Conservation (phyloP, 805 yeast genomes). For the Huiozyma sinensis region DNA sequence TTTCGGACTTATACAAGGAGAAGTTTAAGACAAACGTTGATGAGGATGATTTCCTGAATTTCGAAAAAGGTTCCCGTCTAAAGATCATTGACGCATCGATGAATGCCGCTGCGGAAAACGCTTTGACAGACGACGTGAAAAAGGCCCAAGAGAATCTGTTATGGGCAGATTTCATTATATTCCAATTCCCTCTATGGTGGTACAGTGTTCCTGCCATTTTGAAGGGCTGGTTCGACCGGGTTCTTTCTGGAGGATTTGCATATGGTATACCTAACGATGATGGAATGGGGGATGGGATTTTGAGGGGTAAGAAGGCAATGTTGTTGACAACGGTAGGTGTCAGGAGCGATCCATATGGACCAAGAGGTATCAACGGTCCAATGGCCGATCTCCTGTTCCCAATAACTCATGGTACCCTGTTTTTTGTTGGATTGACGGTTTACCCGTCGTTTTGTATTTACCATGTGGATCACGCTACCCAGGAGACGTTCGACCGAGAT, state of each 20-base stretch:
- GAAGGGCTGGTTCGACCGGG: slow-evolving; percentile 23
- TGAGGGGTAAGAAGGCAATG: slow-evolving; percentile 16
- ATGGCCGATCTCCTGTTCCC: slow-evolving; percentile 17
- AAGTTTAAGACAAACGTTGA: slow-evolving; percentile 16
- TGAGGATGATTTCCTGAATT: slow-evolving; percentile 11
- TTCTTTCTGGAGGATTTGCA: slow-evolving; percentile 14
- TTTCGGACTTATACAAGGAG: slow-evolving; percentile 17
- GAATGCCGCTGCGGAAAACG: slow-evolving; percentile 4
- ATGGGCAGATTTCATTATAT: slow-evolving; percentile 19
- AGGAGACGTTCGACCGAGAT: slow-evolving; percentile 1
- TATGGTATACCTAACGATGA: slow-evolving; percentile 11
- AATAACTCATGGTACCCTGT: slow-evolving; percentile 15
- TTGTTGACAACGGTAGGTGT: slow-evolving; percentile 10
- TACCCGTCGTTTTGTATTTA: slow-evolving; percentile 14
- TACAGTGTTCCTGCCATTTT: slow-evolving; percentile 21
- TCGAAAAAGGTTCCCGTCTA: slow-evolving; percentile 6
- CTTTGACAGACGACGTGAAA: slow-evolving; percentile 15
- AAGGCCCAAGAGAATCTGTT: slow-evolving; percentile 17
- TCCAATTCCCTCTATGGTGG: slow-evolving; percentile 23
- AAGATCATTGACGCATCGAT: slow-evolving; percentile 7
- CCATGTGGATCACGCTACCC: slow-evolving; percentile 5
- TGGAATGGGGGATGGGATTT: slow-evolving; percentile 15
- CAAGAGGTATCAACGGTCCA: slow-evolving; percentile 16
- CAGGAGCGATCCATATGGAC: slow-evolving; percentile 4
- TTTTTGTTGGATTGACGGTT: slow-evolving; percentile 14